Evolutionary conservation across 257 asterid species (phyloP).

Genomic region (Capsicum baccatum): DNA sequence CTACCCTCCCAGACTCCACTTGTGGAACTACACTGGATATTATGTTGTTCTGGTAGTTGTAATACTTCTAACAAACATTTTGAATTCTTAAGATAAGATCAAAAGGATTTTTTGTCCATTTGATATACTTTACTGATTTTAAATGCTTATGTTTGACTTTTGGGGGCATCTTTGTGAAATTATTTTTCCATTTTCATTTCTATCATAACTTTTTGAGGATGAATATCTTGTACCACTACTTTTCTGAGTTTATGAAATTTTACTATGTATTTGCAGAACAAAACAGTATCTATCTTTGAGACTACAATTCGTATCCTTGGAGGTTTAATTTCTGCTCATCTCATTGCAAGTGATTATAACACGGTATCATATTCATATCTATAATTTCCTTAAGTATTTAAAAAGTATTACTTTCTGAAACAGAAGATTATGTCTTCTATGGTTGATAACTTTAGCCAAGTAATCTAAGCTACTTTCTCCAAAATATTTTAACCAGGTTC

Average conservation of each 20-base stretch:
- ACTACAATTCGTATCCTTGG: slow-evolving; percentile 97
- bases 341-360: slow-evolving; percentile 89
- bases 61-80: not conserved
- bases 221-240: slow-evolving; percentile 9
- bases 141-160: not conserved
- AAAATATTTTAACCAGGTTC: slow-evolving; percentile 19
- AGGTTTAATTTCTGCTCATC: slow-evolving; percentile 98
- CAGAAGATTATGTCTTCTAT: not conserved
- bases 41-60: not conserved
- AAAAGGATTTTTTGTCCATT: slow-evolving; percentile 5
- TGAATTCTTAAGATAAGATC: not conserved
- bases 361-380: slow-evolving; percentile 61
- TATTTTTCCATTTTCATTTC: not conserved
- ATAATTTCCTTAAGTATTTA: slow-evolving; percentile 7
- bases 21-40: not conserved
- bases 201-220: not conserved
- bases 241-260: slow-evolving; percentile 25
- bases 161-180: not conserved
- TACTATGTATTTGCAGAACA: slow-evolving; percentile 69
- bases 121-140: not conserved
- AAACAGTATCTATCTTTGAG: slow-evolving; percentile 96
- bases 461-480: not conserved
- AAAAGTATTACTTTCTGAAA: slow-evolving; percentile 19
- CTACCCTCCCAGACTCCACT: not conserved
- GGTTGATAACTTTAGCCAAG: slow-evolving; percentile 2